Conservation (phyloP, 306 rosid species). For the Mimosa bimucronata region DNA sequence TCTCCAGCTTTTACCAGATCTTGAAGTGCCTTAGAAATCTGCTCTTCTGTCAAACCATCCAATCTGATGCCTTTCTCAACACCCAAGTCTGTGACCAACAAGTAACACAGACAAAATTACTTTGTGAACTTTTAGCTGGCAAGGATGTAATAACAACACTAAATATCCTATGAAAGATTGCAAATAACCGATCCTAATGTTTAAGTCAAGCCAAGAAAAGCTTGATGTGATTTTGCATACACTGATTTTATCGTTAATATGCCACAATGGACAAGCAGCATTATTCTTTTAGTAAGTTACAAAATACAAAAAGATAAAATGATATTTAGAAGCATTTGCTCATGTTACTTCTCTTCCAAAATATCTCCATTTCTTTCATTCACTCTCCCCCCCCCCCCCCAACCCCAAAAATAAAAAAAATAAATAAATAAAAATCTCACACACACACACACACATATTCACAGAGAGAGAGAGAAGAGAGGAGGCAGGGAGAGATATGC, state of each 20-base stretch:
- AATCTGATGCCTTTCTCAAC: slow-evolving; percentile 79
- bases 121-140: slow-evolving; percentile 3
- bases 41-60: slow-evolving; percentile 83
- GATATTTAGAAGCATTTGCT: neutral
- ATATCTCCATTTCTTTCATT: neutral
- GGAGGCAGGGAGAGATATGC: neutral
- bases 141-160: neutral
- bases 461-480: neutral
- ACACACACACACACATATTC: too few species aligned
- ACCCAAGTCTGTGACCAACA: slow-evolving; percentile 67
- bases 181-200: neutral
- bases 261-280: neutral
- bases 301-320: neutral
- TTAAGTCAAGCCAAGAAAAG: neutral
- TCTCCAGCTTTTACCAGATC: slow-evolving; percentile 73
- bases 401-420: too few species aligned
- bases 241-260: neutral
- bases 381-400: neutral
- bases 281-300: neutral
- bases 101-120: slow-evolving; percentile 33
- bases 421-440: neutral
- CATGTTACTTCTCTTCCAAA: neutral
- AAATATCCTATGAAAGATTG: neutral
- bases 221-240: neutral
- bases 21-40: slow-evolving; percentile 83